These are phyloP conservation scores for Pythium folliculosum DNA, from an alignment of 352 stramenopile species.

Conservation along the genomic window DNA sequence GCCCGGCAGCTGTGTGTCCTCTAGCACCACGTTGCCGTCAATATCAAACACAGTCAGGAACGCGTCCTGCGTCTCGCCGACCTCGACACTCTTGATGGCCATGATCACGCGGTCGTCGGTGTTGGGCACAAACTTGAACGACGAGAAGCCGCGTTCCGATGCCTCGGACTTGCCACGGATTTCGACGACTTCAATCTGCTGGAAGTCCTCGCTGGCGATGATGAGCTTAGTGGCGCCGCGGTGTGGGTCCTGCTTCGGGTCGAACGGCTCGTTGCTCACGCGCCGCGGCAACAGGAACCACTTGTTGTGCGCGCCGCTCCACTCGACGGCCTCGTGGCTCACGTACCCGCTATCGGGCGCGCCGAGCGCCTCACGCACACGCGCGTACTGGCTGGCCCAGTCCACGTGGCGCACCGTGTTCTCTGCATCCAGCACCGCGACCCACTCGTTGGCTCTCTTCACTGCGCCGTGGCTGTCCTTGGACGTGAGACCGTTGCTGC, in stretches of 20 bases:
- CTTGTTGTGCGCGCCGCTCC: conserved; percentile 92
- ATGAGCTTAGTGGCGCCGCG: conserved; percentile 90
- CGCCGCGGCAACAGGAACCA: conserved; percentile 98
- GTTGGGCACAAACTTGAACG: conserved; percentile 94
- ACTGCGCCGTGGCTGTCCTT: conserved; percentile 91
- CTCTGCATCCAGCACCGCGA: conserved; percentile 88
- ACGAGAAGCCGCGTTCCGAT: conserved; percentile 90
- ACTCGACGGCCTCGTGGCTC: conserved; percentile 98
- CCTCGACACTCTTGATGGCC: conserved; percentile 93
- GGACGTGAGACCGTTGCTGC: conserved; percentile 95
- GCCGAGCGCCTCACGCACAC: conserved; percentile 90
- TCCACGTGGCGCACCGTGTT: conserved; percentile 88
- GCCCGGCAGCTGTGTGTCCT: conserved; percentile 90
- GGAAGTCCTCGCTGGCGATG: conserved; percentile 90
- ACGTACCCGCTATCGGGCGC: conserved; percentile 89
- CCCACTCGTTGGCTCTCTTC: conserved; percentile 97
- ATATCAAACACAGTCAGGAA: conserved; percentile 93
- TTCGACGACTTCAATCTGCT: conserved; percentile 69
- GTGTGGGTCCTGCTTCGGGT: conserved; percentile 95
- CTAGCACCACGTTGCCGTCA: conserved; percentile 86
- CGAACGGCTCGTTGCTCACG: conserved; percentile 94
- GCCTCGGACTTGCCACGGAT: conserved; percentile 35
- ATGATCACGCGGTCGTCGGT: conserved; percentile 91
- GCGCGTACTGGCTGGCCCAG: conserved; percentile 94
- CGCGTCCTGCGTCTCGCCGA: conserved; percentile 90